Percentiles rank a stretch among this genome's conserved stretches.
Evolutionary conservation across 805 yeast species (phyloP).

Genomic region (Maudiozyma turicensis): DNA sequence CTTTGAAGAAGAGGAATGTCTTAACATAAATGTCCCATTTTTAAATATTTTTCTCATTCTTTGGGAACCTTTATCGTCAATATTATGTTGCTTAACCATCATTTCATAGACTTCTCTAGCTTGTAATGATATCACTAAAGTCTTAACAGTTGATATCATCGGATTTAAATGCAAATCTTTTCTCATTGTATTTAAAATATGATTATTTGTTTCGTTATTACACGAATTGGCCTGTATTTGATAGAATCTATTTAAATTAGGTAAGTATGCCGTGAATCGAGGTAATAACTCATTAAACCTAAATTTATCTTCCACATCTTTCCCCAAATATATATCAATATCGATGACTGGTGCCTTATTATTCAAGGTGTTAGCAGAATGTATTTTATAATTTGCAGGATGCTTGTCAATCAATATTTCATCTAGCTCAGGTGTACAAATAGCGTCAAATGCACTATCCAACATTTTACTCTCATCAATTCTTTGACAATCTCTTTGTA

Average conservation of each 20-base stretch:
- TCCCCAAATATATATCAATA: constrained; percentile 12
- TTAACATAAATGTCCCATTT: constrained; percentile 10
- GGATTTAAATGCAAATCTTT: constrained; percentile 33
- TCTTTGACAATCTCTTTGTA: constrained; percentile 22
- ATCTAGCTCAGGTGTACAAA: constrained; percentile 6
- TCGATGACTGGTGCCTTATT: constrained; percentile 24
- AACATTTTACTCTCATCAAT: constrained; percentile 21
- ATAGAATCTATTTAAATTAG: constrained; percentile 28
- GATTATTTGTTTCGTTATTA: constrained; percentile 40
- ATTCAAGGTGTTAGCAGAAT: constrained; percentile 5
- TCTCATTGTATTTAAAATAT: constrained; percentile 42
- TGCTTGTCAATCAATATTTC: constrained; percentile 2
- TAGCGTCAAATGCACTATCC: constrained; percentile 20
- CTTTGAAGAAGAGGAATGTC: constrained; percentile 14
- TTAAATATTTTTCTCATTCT: constrained; percentile 21
- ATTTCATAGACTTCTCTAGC: constrained; percentile 32
- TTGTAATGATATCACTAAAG: constrained; percentile 29
- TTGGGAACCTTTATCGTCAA: constrained; percentile 8
- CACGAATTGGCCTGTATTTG: constrained; percentile 46
- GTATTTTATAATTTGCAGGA: not conserved
- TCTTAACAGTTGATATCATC: constrained; percentile 10
- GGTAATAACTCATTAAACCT: constrained; percentile 20
- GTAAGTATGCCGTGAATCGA: constrained; percentile 20
- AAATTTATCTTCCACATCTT: constrained; percentile 2
- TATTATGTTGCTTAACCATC: constrained; percentile 16